These are phyloP conservation scores for Pichia sp. DNA, from an alignment of 1,139 yeast genomes.

Conservation along the genomic window DNA sequence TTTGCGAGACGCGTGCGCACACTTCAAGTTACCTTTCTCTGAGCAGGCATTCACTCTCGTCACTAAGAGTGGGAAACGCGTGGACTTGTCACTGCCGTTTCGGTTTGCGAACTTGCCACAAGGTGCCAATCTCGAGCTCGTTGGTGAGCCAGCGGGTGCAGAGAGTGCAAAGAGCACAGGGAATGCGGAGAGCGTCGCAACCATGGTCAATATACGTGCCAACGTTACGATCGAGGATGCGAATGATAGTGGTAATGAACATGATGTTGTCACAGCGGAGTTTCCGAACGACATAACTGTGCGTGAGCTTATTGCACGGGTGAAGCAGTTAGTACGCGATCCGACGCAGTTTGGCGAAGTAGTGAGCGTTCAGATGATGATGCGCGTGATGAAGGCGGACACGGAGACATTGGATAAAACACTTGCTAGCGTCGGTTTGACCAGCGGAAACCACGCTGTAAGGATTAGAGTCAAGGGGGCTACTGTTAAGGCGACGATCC, in stretches of 20 bases:
- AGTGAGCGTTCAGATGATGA: constrained; percentile 5
- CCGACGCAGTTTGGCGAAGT: not conserved
- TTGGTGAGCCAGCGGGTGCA: constrained; percentile 11
- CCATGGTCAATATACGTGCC: constrained; percentile 4
- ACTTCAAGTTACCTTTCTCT: constrained; percentile 3
- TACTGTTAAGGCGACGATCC: too few species aligned
- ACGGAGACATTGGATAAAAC: not conserved
- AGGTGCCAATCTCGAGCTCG: constrained; percentile 24
- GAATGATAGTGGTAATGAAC: not conserved
- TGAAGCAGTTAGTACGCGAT: constrained; percentile 1
- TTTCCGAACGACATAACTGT: not conserved
- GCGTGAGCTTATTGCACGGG: not conserved
- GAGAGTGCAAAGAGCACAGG: constrained; percentile 1
- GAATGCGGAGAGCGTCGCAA: not conserved
- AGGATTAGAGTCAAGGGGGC: constrained; percentile 3
- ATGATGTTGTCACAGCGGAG: not conserved
- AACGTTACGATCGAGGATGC: not conserved
- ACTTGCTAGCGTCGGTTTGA: constrained; percentile 1
- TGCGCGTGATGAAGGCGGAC: constrained; percentile 1
- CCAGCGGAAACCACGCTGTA: constrained; percentile 6
- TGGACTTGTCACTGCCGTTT: constrained; percentile 25
- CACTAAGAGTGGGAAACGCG: not conserved
- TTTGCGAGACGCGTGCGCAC: constrained; percentile 6
- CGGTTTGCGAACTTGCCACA: constrained; percentile 25
- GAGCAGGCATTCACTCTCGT: not conserved